These are phyloP conservation scores for Aciculosporium take DNA, from an alignment of 2,329 filamentous ascomycete species.

Conservation along the genomic window DNA sequence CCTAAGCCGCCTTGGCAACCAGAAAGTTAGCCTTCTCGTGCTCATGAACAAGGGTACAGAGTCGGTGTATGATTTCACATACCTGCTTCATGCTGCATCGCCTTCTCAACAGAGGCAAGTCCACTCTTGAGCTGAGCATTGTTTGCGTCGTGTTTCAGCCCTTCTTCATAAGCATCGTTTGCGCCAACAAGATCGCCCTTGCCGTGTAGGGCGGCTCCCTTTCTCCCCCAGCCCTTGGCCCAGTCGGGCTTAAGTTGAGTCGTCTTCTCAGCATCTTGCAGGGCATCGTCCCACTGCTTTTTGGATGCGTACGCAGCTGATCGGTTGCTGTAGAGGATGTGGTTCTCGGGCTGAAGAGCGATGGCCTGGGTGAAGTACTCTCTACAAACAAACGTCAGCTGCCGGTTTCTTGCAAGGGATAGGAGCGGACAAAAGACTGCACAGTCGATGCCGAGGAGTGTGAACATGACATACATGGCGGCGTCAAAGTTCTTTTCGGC, in stretches of 20 bases:
- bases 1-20: slow-evolving; percentile 24
- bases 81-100: slow-evolving; percentile 51
- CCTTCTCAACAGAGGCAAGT: slow-evolving; percentile 69
- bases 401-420: background rate
- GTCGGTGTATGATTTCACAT: no score
- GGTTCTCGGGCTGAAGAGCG: slow-evolving; percentile 72
- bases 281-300: slow-evolving; percentile 70
- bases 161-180: slow-evolving; percentile 81
- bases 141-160: slow-evolving; percentile 79
- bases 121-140: slow-evolving; percentile 91
- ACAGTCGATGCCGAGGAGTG: background rate
- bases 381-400: slow-evolving; percentile 31
- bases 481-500: slow-evolving; percentile 92
- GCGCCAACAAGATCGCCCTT: slow-evolving; percentile 73
- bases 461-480: slow-evolving; percentile 65
- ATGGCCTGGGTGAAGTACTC: slow-evolving; percentile 93
- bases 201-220: slow-evolving; percentile 82
- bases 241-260: slow-evolving; percentile 94
- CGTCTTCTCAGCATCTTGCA: slow-evolving; percentile 85
- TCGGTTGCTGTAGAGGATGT: slow-evolving; percentile 96
- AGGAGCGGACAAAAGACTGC: background rate
- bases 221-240: slow-evolving; percentile 91
- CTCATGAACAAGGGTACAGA: no score
- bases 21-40: slow-evolving; percentile 5
- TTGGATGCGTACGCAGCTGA: slow-evolving; percentile 81